phyloP scores from a whole-genome alignment of 1,139 yeast genomes.

The Diutina siamensis region DNA sequence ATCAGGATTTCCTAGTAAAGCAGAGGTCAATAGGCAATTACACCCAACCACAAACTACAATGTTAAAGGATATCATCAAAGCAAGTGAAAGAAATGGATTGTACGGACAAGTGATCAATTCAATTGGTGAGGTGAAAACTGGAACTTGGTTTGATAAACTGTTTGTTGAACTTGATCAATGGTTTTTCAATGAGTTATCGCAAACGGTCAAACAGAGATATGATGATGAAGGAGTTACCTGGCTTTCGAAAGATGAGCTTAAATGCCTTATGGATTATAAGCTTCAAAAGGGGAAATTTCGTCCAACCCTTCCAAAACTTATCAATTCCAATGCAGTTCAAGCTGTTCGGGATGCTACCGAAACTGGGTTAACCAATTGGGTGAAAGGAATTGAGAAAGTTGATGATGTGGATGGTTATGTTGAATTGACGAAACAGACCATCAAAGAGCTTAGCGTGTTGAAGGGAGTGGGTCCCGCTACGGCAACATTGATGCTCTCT shows the following conservation, averaged over 20 bases:
- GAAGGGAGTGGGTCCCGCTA: conserved; percentile 42
- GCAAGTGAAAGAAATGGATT: background rate
- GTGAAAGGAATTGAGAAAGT: conserved; percentile 10
- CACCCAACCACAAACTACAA: background rate
- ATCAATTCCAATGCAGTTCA: conserved; percentile 24
- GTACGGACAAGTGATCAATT: background rate
- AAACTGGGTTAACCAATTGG: conserved; percentile 18
- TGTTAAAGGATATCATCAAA: background rate
- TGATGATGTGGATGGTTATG: conserved; percentile 11
- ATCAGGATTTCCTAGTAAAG: no score
- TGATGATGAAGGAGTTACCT: conserved; percentile 11
- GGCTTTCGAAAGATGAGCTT: conserved; percentile 28
- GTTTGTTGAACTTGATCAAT: conserved; percentile 23
- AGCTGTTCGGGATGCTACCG: conserved; percentile 19
- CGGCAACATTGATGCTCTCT: conserved; percentile 33
- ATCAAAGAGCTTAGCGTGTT: conserved; percentile 23
- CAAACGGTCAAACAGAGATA: conserved; percentile 13
- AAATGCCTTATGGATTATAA: conserved; percentile 37
- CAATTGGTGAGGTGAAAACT: background rate
- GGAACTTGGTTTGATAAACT: conserved; percentile 1
- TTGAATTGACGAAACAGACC: conserved; percentile 13
- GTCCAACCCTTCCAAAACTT: conserved; percentile 33
- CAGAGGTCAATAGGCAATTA: no score
- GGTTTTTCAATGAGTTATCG: conserved; percentile 24
- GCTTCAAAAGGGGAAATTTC: conserved; percentile 34